Base-by-base conservation (phyloP, 495 filamentous ascomycete species). In the Aspergillus conjunctus region DNA sequence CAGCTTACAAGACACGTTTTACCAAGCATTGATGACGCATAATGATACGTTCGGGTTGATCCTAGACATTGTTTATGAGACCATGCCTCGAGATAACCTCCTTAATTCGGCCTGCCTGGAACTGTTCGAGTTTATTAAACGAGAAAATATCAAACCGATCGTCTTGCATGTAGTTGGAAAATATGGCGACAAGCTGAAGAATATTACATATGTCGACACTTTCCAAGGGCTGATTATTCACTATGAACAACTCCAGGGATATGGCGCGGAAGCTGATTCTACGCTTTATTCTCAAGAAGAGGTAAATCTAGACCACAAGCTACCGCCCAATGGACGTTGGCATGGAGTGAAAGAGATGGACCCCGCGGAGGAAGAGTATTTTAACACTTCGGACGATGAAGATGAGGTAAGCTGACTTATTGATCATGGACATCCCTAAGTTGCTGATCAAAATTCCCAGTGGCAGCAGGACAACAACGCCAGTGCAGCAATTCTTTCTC, bases 21-120 rank as follows among this genome's bases (percentile, higher is more conserved):
- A 96, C 76, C 88, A 91, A 72, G 88, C 87, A 54, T 87, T 97
- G 63, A 85, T 98, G 74, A 88, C 87, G 6, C 88, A 92, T 66
- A 87, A 93, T 67, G 85, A 85, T 61, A 87, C 93, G 1, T 91
- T 98, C 63, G 92, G 87, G 15, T 88, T 93, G 2, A 93, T 98
- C 55, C 82, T 98, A 26, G 86, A 95, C 63, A 88, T 98, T 31
- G 85, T 98, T 11, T 83, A 88, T 61, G 86, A 91, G 65, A 96
- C 94, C 3, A 93, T 97, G 87, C 92, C 92, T 1, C 87, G 91
- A n/a, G 92, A 98, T 72, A 98, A 97, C 68, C 81, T 98, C 4
- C 83, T 98, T 33, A 94, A 94, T 68, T 97, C 93, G 14, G 93
- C 93, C n/a, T 97, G 91, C 73, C 81, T 98, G 14, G 94, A 98